Conservation (phyloP, 176 grass and related monocot species). For the Carex littledalei region DNA sequence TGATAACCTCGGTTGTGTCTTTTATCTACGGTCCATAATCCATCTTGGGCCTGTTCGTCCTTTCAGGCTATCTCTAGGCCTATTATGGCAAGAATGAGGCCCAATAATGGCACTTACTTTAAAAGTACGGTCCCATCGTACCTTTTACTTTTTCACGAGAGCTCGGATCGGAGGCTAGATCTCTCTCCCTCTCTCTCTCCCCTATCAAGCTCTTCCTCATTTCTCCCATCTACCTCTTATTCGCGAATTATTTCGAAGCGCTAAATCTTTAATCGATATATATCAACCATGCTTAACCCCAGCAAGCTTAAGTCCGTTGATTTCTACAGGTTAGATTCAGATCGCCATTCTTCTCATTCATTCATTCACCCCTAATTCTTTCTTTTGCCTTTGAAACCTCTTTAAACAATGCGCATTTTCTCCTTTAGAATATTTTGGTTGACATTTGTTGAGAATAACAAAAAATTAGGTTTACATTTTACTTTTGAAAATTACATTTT, state of each 20-base stretch:
- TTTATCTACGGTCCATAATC: no score
- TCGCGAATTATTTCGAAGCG: background rate
- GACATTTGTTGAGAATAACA: background rate
- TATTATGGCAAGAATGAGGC: no score
- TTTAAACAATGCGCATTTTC: background rate
- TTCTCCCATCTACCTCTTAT: background rate
- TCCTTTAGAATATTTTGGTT: background rate
- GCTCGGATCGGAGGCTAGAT: background rate
- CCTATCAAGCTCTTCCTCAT: background rate
- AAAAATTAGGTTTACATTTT: background rate
- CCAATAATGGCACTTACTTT: background rate
- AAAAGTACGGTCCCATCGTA: background rate
- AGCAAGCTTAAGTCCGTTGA: constrained; percentile 98
- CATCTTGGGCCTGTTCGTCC: background rate
- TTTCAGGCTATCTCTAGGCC: background rate
- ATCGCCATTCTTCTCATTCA: background rate
- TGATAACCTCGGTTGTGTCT: no score
- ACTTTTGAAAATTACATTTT: background rate
- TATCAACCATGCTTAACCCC: constrained; percentile 65
- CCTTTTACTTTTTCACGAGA: background rate
- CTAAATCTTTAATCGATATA: background rate
- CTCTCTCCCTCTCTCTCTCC: background rate
- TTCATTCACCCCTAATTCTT: background rate
- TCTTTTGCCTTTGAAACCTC: background rate
- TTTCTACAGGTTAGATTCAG: constrained; percentile 70